Conservation (phyloP, 169 alveolate genomes). For the Plasmodium vinckei region DNA sequence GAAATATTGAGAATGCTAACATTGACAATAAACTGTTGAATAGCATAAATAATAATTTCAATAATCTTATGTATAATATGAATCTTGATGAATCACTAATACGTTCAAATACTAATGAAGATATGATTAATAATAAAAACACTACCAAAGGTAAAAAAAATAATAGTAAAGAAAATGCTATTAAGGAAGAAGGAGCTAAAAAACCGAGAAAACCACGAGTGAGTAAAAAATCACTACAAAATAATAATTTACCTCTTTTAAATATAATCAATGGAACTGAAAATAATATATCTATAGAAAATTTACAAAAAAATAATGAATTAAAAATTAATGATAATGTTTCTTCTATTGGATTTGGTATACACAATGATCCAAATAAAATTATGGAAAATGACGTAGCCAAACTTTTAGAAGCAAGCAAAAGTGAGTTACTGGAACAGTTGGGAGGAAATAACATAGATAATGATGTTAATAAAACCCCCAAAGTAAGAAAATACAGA, state of each 20-base stretch:
- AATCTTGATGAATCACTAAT: neutral
- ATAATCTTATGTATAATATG: conserved; percentile 2
- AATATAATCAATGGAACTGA: neutral
- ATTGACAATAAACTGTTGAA: conserved; percentile 7
- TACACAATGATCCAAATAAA: neutral
- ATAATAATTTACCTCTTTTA: neutral
- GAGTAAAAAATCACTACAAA: neutral
- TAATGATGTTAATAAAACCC: conserved; percentile 10
- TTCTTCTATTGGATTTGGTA: no score
- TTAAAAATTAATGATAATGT: neutral
- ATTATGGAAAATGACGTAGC: neutral
- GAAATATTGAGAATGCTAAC: no score
- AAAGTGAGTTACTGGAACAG: no score
- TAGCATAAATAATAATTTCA: conserved; percentile 7
- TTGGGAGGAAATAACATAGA: conserved; percentile 5
- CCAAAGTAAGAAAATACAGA: conserved; percentile 17
- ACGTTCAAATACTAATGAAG: neutral
- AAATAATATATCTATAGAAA: neutral
- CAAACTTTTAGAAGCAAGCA: neutral
- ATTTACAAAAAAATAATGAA: neutral
- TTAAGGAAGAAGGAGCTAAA: neutral
- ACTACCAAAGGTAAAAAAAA: neutral
- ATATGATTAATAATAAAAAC: neutral
- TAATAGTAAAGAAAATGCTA: neutral
- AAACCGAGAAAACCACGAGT: conserved; percentile 30